Evolutionary conservation across 2,329 filamentous ascomycete genomes (phyloP), one percentile per base, ranked within the genome.

Genomic region (Raffaelea deltoideospora): DNA sequence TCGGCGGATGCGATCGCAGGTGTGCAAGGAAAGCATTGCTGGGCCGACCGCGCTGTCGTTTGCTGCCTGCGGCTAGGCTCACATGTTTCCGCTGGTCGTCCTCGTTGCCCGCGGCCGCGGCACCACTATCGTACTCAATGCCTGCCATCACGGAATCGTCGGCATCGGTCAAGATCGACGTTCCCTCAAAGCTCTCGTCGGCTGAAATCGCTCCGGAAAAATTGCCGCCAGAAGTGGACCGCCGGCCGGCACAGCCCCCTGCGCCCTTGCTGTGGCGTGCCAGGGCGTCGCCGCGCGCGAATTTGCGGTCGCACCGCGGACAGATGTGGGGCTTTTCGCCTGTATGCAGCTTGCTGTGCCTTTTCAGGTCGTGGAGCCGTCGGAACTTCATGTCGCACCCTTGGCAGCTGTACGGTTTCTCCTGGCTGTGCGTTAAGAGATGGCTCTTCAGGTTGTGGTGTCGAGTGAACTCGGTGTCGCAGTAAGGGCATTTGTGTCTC

Each of bases 401-500:
- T 43, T 84, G 78, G 53, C 90, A 98, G 21, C 90, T 74, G 52
- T 90, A 98, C 0, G 90, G 90, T 59, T 98, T 98, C 57, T 98
- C 90, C 64, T 98, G 88, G 50, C 87, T 95, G 57, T 96, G 90
- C 1, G 90, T 96, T 53, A 98, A 72, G 39, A 98, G 70, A 60
- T 98, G 90, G 48, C 86, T 95, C 61, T 96, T 98, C 21, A 96
- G 71, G 51, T 98, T 96, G 55, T 96, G 90, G 53, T 96, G 90
- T 31, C 90, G 76, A 21, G 90, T 98, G 48, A 98, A 98, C 51
- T 94, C 90, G 5, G 90, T 95, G 28, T 85, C 76, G 65, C 90
- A 98, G 56, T 93, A 94, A 1, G 85, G 88, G 52, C 90, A 98
- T 56, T 90, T 93, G 62, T 98, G 88, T 51, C 90, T 88, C 61